Base-by-base conservation (phyloP, 345 rosid species). In the Eucalyptus curtisii region DNA sequence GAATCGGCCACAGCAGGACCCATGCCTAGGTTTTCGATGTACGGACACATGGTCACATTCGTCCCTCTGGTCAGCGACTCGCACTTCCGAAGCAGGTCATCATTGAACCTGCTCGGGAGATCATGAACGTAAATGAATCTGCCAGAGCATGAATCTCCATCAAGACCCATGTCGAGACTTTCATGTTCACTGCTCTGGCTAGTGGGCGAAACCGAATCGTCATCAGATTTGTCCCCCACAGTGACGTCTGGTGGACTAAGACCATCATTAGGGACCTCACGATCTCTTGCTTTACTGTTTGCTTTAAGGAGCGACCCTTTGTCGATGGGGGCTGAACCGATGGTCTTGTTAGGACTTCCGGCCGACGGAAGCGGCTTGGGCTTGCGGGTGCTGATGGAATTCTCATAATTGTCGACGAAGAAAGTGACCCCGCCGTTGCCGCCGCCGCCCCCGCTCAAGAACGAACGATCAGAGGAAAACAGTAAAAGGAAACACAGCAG, bases 41-140 rank as follows among this genome's bases (percentile, higher is more conserved):
- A 94, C 1, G 94, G 96, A 64, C 98, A 96, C 91, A 95, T 96
- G 55, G 94, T 93, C 4, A 90, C 89, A 89, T 93, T 95, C 10
- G 95, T 89, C n/a, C 95, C 95, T 48, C 92, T 85, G 17, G 95
- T 94, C 25, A 95, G 92, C 85, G 80, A 40, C 86, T 87, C 87
- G 68, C 97, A 96, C 85, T 91, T 91, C 64, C 92, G 86, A 40
- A 96, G 86, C 82, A 96, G 86, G 55, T 94, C 96, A 9, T 19
- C 20, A 87, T 96, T 96, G 91, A 94, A 95, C 87, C 92, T 90
- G 53, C 88, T n/a, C 3, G 97, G 95, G 47, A 96, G 94, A 89
- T 93, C 92, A 88, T 92, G 96, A 45, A 94, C 88, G 88, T 93
- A 96, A 42, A 96, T 89, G 87, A 94, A 96, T 33, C 94, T 92